Base-by-base conservation (phyloP, 441 rosid species). In the Euphorbia schlechtendalii region DNA sequence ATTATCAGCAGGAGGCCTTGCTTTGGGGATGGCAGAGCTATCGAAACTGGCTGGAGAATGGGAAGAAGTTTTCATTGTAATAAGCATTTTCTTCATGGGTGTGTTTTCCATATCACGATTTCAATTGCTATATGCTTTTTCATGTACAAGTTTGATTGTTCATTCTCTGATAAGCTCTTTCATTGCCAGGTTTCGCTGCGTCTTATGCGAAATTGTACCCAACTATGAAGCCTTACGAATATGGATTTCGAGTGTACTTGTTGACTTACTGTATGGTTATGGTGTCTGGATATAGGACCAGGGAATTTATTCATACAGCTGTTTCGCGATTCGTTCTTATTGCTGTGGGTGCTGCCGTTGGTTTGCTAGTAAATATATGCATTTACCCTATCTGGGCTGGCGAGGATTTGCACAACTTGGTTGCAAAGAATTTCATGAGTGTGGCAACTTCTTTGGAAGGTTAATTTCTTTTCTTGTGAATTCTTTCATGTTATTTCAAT, bases 61-160 rank as follows among this genome's bases (percentile, higher is more conserved):
- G 58, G 88, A 88, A 70, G 95, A 90, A 77, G 71, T 60, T 59
- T 40, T 87, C 52, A 84, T 90, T 45, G 66, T 93, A 25, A 53
- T 88, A 53, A 82, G 98, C 70, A 85, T 93, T 73, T 90, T 90
- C 76, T 13, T 82, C 41, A 85, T 85, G 82, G 99, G 99, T 93
- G 64, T 5, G 43, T 9, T 49, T 65, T 61, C 54, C 21, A 58
- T 30, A 34, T 38, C n/a, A 27, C 45, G 59, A 59, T 46, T 59
- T 25, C 20, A 48, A 49, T 17, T 27, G 21, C 22, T 25, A 27
- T 56, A 2, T 62, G 13, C 28, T 66, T 15, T 51, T 36, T 49
- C 57, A n/a, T 72, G 20, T 49, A 14, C 49, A 57, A 48, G 21
- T 32, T 25, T 30, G 28, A 2, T 73, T 51, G 49, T 62, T 54